phyloP scores from a whole-genome alignment of 768 basidiomycete species.

The Asterophora lycoperdoides region DNA sequence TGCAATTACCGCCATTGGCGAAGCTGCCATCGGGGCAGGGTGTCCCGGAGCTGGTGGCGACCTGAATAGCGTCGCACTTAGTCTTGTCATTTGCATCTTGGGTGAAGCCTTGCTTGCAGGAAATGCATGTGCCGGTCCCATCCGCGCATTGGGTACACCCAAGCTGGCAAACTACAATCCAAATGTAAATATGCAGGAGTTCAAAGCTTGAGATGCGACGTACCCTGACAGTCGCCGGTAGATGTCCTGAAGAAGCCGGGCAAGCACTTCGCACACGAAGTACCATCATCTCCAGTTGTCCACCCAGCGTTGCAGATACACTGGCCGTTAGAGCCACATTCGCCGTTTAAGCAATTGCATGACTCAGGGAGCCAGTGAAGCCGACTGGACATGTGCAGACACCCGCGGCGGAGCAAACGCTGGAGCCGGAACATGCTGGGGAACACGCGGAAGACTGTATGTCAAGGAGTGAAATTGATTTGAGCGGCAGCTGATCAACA shows the following conservation, averaged over 20 bases:
- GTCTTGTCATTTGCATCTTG: constrained; percentile 63
- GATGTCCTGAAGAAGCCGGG: constrained; percentile 70
- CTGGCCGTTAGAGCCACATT: constrained; percentile 62
- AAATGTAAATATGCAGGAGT: constrained; percentile 2
- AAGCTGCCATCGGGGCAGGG: constrained; percentile 68
- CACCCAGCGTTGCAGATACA: constrained; percentile 79
- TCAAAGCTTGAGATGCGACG: constrained; percentile 14
- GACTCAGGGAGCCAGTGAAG: constrained; percentile 67
- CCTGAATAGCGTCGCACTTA: constrained; percentile 52
- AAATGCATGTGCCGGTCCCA: constrained; percentile 62
- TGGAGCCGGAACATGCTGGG: constrained; percentile 67
- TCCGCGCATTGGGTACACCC: constrained; percentile 71
- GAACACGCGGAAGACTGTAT: constrained; percentile 74
- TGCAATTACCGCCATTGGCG: constrained; percentile 47
- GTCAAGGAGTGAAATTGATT: constrained; percentile 57
- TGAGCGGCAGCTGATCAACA: constrained; percentile 55
- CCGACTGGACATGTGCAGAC: constrained; percentile 70
- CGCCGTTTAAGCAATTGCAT: constrained; percentile 82
- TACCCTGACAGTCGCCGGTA: constrained; percentile 71
- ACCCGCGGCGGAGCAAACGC: constrained; percentile 67
- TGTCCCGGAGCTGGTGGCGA: constrained; percentile 47
- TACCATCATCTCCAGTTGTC: constrained; percentile 66
- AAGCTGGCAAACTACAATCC: constrained; percentile 56
- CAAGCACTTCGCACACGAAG: constrained; percentile 71
- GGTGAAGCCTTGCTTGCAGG: constrained; percentile 69